phyloP scores from a whole-genome alignment of 139 green algal species.

The Chlorella sp. region DNA sequence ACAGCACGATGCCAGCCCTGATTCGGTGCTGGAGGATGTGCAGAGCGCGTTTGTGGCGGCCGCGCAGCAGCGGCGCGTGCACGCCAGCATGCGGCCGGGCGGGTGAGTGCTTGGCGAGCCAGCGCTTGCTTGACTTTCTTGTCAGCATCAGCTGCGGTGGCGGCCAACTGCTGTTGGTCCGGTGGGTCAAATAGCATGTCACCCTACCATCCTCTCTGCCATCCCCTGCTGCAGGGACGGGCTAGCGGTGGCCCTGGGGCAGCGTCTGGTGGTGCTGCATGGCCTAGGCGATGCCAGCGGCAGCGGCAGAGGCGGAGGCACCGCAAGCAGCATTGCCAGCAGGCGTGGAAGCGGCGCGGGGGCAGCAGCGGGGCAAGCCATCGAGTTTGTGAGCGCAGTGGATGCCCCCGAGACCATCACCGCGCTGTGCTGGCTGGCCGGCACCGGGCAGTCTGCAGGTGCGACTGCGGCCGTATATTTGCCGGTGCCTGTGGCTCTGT shows the following conservation, averaged over 20 bases:
- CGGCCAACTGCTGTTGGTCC: too few species aligned
- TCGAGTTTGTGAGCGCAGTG: constrained; percentile 28
- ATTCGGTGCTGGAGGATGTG: constrained; percentile 18
- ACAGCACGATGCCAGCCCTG: constrained; percentile 44
- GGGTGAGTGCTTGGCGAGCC: background rate
- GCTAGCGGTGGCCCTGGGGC: constrained; percentile 23
- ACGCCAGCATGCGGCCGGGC: background rate
- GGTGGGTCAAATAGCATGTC: too few species aligned
- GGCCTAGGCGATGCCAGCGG: background rate
- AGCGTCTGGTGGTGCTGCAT: constrained; percentile 25
- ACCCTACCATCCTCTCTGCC: too few species aligned
- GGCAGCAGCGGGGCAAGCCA: background rate
- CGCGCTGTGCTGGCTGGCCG: constrained; percentile 20
- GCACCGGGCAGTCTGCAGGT: constrained; percentile 1
- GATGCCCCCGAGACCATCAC: constrained; percentile 32
- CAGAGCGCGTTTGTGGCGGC: constrained; percentile 28
- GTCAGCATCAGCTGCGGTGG: too few species aligned
- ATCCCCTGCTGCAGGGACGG: constrained; percentile 3
- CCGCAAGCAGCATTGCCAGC: background rate
- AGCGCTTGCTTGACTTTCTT: too few species aligned
- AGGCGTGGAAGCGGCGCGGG: background rate
- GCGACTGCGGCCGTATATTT: background rate
- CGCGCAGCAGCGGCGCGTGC: background rate
- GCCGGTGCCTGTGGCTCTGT: too few species aligned
- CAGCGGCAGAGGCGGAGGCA: background rate